These are phyloP conservation scores for Talaromyces stipitatus DNA, from an alignment of 495 filamentous ascomycete species.

Conservation along the genomic window DNA sequence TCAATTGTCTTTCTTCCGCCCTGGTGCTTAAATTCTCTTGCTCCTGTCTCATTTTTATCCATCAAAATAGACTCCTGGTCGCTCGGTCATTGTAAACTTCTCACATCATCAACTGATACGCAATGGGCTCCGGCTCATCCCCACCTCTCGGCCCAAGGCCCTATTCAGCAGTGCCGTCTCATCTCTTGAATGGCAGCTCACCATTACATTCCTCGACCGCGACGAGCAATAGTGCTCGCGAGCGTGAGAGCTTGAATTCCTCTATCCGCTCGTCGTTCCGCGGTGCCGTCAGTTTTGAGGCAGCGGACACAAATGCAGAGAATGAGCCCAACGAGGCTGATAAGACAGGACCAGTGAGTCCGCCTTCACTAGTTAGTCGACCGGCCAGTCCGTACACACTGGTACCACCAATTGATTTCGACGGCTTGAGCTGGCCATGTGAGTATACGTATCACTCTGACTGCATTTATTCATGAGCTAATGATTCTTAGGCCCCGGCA, in stretches of 20 bases:
- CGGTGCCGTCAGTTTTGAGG: slow-evolving; percentile 32
- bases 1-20: neutral
- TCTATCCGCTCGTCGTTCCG: slow-evolving; percentile 45
- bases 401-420: slow-evolving; percentile 60
- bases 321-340: slow-evolving; percentile 28
- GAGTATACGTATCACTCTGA: slow-evolving; percentile 20
- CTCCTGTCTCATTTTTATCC: neutral
- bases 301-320: neutral
- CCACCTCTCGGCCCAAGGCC: slow-evolving; percentile 33
- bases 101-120: neutral
- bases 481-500: slow-evolving; percentile 58
- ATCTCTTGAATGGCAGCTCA: slow-evolving; percentile 41
- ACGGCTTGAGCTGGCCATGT: slow-evolving; percentile 67
- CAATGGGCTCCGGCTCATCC: slow-evolving; percentile 34
- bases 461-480: slow-evolving; percentile 3
- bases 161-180: slow-evolving; percentile 38
- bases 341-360: slow-evolving; percentile 44
- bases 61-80: neutral
- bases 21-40: neutral
- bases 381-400: slow-evolving; percentile 54
- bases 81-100: neutral
- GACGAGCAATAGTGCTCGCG: slow-evolving; percentile 32
- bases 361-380: slow-evolving; percentile 42
- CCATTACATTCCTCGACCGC: slow-evolving; percentile 28
- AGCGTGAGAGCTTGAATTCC: slow-evolving; percentile 44